phyloP scores from a whole-genome alignment of 2,329 filamentous ascomycete species.

The Boeremia exigua region DNA sequence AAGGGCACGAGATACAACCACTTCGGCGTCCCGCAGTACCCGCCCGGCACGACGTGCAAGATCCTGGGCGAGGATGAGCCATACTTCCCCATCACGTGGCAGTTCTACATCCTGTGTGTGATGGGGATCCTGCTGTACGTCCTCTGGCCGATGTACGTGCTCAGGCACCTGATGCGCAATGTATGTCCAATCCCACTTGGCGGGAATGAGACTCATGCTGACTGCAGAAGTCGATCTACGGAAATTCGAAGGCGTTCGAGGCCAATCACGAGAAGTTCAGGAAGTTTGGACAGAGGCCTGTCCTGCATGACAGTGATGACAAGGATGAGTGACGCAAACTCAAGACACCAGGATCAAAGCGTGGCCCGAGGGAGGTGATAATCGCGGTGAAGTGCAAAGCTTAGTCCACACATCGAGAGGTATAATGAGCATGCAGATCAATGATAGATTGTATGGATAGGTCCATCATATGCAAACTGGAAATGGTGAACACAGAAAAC shows the following conservation, averaged over 20 bases:
- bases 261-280: slow-evolving; percentile 1
- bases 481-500: slow-evolving; percentile 21
- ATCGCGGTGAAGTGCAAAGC: no score
- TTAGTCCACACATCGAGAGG: no score
- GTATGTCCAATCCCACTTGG: not conserved
- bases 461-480: slow-evolving; percentile 23
- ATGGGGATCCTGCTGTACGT: not conserved
- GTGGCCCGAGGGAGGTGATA: no score
- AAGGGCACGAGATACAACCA: not conserved
- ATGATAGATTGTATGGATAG: slow-evolving; percentile 26
- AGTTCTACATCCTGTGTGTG: not conserved
- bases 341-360: no score
- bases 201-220: not conserved
- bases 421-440: not conserved
- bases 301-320: not conserved
- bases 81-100: not conserved
- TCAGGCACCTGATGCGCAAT: slow-evolving; percentile 1
- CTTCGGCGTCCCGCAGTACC: not conserved
- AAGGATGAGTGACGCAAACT: not conserved
- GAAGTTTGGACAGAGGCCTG: not conserved
- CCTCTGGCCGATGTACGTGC: slow-evolving; percentile 1
- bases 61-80: not conserved
- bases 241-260: not conserved
- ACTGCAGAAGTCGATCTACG: slow-evolving; percentile 5
- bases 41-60: not conserved